Evolutionary conservation across 345 rosid genomes (phyloP), one percentile per base, ranked within the genome.

Genomic region (Noccaea caerulescens): DNA sequence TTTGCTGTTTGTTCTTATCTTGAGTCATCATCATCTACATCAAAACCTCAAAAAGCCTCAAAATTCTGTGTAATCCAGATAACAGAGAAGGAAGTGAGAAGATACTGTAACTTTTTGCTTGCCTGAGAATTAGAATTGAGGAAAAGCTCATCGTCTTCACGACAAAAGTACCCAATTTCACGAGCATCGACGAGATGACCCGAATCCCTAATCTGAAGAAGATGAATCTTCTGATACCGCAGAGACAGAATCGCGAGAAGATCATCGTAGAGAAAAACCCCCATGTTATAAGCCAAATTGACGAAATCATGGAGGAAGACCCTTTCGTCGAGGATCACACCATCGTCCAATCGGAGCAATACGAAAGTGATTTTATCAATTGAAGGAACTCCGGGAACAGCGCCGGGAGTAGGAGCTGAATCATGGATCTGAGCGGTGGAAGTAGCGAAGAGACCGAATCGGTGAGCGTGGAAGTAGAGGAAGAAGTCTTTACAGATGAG

Each of bases 101-200:
- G 53, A 30, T 8, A 49, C 50, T 10, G 36, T 46, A 47, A 49
- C 20, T 49, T 65, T 49, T 65, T 0, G 64, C 84, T 91, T 78
- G 80, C 97, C 91, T 91, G 95, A 64, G 86, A 66, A 76, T 72
- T 84, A 32, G 96, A 89, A 78, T 81, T 85, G 54, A 94, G 86
- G 72, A 94, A 94, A 73, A 94, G 96, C 67, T 89, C 96, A 51
- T 94, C 99, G 70, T 91, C 97, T 72, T 94, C 98, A 13, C 71
- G 92, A 72, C 98, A 94, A 72, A 84, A 89, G 45, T 85, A 79
- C 10, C 98, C 99, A 45, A 94, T 85, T 23, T 88, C 92, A 69
- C 96, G 91, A 34, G 89, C 86, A 75, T 94, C 87, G 58, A 94
- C 99, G 74, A 94, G 84, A 68, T 83, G 76, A 54, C 98, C 97